A percentile compares a stretch with the other conserved stretches of the same genome.
These are phyloP conservation scores for Mortierella sp. DNA, from an alignment of 371 early-diverging fungal genomes.

Conservation along the genomic window DNA sequence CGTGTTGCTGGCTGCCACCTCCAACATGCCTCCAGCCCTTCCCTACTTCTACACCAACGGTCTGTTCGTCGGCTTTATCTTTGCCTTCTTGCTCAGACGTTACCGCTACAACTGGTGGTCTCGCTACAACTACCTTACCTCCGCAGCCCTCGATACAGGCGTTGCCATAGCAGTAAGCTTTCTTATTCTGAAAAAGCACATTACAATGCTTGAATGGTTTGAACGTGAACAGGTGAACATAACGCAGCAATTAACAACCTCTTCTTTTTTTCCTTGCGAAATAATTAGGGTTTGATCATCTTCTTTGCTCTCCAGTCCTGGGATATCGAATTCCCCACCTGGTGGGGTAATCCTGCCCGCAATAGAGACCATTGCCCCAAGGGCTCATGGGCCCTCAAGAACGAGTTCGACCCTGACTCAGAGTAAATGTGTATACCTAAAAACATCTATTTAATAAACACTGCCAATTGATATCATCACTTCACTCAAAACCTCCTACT, in stretches of 20 bases:
- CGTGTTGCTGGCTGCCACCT: conserved; percentile 59
- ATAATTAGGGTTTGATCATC: conserved; percentile 59
- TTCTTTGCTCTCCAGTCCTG: conserved; percentile 61
- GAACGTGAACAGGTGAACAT: background rate
- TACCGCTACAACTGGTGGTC: conserved; percentile 76
- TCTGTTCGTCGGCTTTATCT: conserved; percentile 72
- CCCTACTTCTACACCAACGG: conserved; percentile 65
- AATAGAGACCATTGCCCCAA: conserved; percentile 8
- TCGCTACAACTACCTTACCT: conserved; percentile 78
- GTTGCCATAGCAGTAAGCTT: conserved; percentile 57
- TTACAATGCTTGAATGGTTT: background rate
- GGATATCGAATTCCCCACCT: background rate
- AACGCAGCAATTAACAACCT: too few relatives aligned
- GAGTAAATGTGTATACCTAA: background rate
- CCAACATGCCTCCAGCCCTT: conserved; percentile 54
- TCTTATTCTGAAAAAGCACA: background rate
- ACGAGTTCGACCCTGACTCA: conserved; percentile 1
- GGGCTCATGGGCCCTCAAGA: background rate
- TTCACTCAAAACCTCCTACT: too few relatives aligned
- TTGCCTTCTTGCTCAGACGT: conserved; percentile 60
- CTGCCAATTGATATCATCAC: background rate
- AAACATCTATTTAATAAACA: background rate
- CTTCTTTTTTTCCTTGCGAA: background rate
- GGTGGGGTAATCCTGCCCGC: conserved; percentile 52
- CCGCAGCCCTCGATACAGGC: conserved; percentile 79